Conservation (phyloP, 495 filamentous ascomycete genomes). For the Lasiosphaeria ovina region DNA sequence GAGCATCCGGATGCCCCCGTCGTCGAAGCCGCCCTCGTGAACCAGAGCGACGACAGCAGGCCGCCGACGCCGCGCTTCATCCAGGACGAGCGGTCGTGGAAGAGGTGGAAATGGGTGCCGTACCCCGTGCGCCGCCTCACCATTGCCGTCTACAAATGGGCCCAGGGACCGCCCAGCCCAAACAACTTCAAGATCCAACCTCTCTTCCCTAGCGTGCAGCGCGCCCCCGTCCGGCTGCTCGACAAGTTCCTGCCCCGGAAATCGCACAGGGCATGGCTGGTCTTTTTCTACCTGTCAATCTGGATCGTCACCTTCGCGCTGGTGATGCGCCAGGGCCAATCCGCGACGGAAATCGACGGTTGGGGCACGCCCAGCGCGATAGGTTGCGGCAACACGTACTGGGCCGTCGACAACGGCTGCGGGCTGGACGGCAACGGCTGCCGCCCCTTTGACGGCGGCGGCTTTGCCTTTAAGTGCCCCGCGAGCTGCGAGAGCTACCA, state of each 20-base stretch:
- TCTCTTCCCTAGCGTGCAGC: constrained; percentile 65
- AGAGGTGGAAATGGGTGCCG: constrained; percentile 48
- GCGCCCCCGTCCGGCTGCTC: constrained; percentile 62
- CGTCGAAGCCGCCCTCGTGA: constrained; percentile 14
- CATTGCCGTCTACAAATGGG: constrained; percentile 56
- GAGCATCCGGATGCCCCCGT: constrained; percentile 38
- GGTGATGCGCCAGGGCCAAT: constrained; percentile 62
- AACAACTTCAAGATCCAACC: constrained; percentile 64
- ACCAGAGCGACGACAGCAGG: constrained; percentile 25
- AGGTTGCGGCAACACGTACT: constrained; percentile 63
- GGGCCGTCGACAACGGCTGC: constrained; percentile 69
- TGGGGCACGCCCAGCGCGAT: constrained; percentile 66
- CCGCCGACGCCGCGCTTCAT: constrained; percentile 40
- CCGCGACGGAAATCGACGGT: constrained; percentile 63
- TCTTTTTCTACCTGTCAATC: constrained; percentile 59
- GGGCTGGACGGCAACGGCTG: constrained; percentile 77
- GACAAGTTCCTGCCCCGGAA: constrained; percentile 62
- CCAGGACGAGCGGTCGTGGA: constrained; percentile 37
- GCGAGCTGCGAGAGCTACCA: constrained; percentile 66
- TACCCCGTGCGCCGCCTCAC: constrained; percentile 42
- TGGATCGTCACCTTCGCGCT: constrained; percentile 74
- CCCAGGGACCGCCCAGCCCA: constrained; percentile 67
- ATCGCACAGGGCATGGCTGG: constrained; percentile 55
- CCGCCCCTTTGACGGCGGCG: constrained; percentile 70
- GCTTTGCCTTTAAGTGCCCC: constrained; percentile 75